These are phyloP conservation scores for Colletotrichum sp. DNA, from an alignment of 2,329 filamentous ascomycete species.

Conservation along the genomic window DNA sequence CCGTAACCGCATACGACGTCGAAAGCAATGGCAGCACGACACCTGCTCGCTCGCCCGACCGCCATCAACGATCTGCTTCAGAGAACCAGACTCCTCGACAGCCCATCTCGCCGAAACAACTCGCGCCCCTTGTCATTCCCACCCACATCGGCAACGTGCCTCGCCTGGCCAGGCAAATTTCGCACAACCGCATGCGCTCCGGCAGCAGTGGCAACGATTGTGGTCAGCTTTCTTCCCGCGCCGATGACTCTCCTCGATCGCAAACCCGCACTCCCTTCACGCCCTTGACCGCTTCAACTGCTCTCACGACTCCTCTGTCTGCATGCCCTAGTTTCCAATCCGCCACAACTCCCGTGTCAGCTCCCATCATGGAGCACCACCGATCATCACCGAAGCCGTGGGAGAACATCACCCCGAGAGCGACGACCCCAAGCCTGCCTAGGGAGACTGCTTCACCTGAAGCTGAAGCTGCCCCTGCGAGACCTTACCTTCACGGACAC, in stretches of 20 bases:
- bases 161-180: conserved; percentile 38
- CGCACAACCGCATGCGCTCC: conserved; percentile 50
- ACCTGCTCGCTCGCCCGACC: conserved; percentile 5
- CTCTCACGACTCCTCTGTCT: conserved; percentile 49
- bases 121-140: conserved; percentile 63
- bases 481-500: conserved; percentile 41
- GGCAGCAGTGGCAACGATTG: conserved; percentile 48
- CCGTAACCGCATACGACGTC: conserved; percentile 28
- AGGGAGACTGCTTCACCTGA: conserved; percentile 34
- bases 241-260: conserved; percentile 49
- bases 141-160: conserved; percentile 24
- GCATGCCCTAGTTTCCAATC: conserved; percentile 33
- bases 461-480: conserved; percentile 30
- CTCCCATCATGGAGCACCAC: conserved; percentile 45
- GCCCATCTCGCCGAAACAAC: conserved; percentile 57
- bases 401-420: conserved; percentile 36
- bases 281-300: conserved; percentile 46
- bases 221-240: conserved; percentile 42
- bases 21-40: background rate
- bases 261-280: conserved; percentile 50
- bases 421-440: conserved; percentile 32
- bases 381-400: conserved; percentile 50
- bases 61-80: conserved; percentile 20
- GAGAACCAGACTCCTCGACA: conserved; percentile 13
- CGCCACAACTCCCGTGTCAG: conserved; percentile 49